Evolutionary conservation across 495 filamentous ascomycete genomes (phyloP).

Genomic region (Aspergillus mulundensis): DNA sequence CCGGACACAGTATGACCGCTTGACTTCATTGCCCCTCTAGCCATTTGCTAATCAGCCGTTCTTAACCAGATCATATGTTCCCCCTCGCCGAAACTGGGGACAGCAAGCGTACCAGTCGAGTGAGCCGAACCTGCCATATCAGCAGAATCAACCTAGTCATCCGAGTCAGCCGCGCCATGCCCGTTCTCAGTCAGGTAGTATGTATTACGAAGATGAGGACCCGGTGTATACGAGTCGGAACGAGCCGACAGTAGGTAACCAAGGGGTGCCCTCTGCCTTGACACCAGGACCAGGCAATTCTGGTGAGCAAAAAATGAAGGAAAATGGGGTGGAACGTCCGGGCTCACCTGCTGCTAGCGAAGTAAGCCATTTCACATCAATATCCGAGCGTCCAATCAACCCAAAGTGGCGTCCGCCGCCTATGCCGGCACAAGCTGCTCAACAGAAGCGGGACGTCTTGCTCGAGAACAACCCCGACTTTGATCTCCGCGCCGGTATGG

Average conservation of each 20-base stretch:
- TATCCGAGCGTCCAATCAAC: slow-evolving; percentile 82
- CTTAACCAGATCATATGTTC: slow-evolving; percentile 53
- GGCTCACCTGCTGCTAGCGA: slow-evolving; percentile 75
- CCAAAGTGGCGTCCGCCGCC: slow-evolving; percentile 67
- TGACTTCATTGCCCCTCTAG: slow-evolving; percentile 11
- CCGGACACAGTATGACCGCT: slow-evolving; percentile 66
- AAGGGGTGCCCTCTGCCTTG: slow-evolving; percentile 29
- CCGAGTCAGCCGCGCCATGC: slow-evolving; percentile 25
- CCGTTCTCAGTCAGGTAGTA: slow-evolving; percentile 40
- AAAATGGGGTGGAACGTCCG: slow-evolving; percentile 61
- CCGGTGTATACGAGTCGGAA: slow-evolving; percentile 68
- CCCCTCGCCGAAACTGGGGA: slow-evolving; percentile 52
- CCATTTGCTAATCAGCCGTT: slow-evolving; percentile 28
- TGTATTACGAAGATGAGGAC: slow-evolving; percentile 93
- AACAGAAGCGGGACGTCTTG: slow-evolving; percentile 54
- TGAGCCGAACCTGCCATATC: slow-evolving; percentile 10
- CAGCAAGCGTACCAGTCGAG: slow-evolving; percentile 1
- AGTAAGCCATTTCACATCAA: slow-evolving; percentile 74
- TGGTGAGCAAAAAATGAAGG: slow-evolving; percentile 38
- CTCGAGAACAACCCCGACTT: slow-evolving; percentile 75
- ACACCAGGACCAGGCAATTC: slow-evolving; percentile 38
- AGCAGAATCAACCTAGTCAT: background rate
- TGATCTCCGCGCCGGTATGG: slow-evolving; percentile 41
- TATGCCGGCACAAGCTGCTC: slow-evolving; percentile 38
- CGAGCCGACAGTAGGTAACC: slow-evolving; percentile 21